phyloP scores from a whole-genome alignment of 1,284 basidiomycete species.

The Tremellales sp. region DNA sequence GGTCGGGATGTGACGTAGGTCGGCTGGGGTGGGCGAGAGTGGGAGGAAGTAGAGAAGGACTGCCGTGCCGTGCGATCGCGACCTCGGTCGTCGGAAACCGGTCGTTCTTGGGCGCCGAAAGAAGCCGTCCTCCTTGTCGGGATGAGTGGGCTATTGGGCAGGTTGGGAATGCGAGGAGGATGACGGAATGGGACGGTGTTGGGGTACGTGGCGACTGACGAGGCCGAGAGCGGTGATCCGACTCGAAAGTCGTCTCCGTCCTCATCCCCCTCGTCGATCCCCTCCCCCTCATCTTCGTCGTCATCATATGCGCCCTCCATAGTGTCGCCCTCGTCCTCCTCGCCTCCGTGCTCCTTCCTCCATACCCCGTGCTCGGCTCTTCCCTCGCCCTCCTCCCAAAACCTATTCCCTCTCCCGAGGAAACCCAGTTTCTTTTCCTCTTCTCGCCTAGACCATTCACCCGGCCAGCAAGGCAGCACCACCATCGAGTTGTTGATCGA shows the following conservation, averaged over 20 bases:
- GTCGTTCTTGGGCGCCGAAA: conserved; percentile 4
- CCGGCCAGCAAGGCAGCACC: conserved; percentile 39
- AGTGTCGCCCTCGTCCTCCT: conserved; percentile 1
- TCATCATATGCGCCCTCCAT: conserved; percentile 4
- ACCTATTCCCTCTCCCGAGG: conserved; percentile 15
- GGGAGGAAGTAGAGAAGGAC: conserved; percentile 12
- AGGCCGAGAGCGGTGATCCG: conserved; percentile 12
- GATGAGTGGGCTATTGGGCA: conserved; percentile 7
- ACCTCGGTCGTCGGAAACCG: conserved; percentile 12
- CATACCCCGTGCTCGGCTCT: conserved; percentile 3
- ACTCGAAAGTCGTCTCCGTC: conserved; percentile 10
- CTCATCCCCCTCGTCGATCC: conserved; percentile 8
- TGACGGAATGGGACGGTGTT: conserved; percentile 44
- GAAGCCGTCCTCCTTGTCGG: neutral
- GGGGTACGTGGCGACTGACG: conserved; percentile 43
- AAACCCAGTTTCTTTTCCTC: conserved; percentile 16
- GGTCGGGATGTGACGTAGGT: conserved; percentile 27
- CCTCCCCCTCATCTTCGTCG: conserved; percentile 9
- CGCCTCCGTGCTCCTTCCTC: conserved; percentile 2
- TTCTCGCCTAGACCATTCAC: conserved; percentile 25
- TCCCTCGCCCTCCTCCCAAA: conserved; percentile 13
- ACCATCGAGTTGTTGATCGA: conserved; percentile 49
- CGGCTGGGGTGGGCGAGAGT: conserved; percentile 4
- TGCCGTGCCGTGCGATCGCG: conserved; percentile 4
- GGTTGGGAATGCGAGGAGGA: conserved; percentile 29